Percentiles rank a stretch among this genome's conserved stretches.
Conservation (phyloP, 1,139 yeast species). For the Diutina scorzettiae region DNA sequence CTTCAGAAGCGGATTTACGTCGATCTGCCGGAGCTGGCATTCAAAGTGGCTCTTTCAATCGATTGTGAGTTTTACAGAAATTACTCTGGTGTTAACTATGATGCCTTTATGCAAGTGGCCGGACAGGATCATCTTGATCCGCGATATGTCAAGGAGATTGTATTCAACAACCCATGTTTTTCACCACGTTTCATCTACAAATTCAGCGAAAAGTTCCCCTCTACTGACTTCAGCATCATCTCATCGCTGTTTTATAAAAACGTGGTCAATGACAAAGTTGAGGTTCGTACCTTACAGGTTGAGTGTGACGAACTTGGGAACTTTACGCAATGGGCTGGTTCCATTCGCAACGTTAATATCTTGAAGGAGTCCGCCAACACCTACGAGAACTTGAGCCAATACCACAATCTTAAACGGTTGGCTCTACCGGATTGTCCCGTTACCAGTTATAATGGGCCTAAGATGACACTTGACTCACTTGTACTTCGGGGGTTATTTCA, state of each 20-base stretch:
- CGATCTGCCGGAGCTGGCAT: constrained; percentile 1
- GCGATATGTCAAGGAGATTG: constrained; percentile 4
- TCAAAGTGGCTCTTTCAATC: constrained; percentile 1
- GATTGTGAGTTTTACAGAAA: constrained; percentile 5
- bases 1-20: constrained; percentile 2
- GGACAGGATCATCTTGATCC: constrained; percentile 3
- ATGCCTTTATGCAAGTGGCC: constrained; percentile 4
- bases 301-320: constrained; percentile 5
- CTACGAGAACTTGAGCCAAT: neutral
- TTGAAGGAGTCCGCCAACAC: neutral
- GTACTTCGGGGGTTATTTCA: constrained; percentile 1
- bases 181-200: constrained; percentile 5
- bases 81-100: constrained; percentile 4
- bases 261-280: constrained; percentile 4
- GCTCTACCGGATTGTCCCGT: constrained; percentile 4
- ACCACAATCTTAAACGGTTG: constrained; percentile 1
- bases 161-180: constrained; percentile 5
- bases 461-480: neutral
- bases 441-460: constrained; percentile 2
- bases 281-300: constrained; percentile 4
- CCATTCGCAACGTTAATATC: constrained; percentile 4
- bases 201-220: constrained; percentile 5
- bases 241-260: constrained; percentile 4
- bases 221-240: constrained; percentile 1
- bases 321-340: constrained; percentile 6